Conservation (phyloP, 2,329 filamentous ascomycete species). For the Sporothrix pallida region DNA sequence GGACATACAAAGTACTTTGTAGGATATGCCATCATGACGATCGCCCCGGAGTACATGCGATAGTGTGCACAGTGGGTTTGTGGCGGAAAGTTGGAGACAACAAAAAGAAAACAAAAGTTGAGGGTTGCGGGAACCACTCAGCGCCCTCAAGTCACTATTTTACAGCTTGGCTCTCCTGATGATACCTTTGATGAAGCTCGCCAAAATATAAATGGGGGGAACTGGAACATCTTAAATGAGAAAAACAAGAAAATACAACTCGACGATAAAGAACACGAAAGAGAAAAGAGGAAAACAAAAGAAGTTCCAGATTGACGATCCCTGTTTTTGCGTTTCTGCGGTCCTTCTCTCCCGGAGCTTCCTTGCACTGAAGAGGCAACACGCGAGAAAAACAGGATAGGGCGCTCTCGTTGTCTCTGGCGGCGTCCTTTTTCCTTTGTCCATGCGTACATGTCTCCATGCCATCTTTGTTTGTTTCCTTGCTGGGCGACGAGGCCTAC, state of each 20-base stretch:
- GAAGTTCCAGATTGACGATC: not conserved
- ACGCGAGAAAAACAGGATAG: not conserved
- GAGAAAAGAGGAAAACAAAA: not conserved
- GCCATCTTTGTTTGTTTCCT: conserved; percentile 27
- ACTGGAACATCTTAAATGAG: not conserved
- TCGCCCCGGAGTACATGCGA: conserved; percentile 2
- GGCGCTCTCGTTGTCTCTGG: not conserved
- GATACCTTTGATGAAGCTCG: not conserved
- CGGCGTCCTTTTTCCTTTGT: conserved; percentile 19
- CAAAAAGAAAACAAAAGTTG: conserved; percentile 7
- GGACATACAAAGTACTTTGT: not conserved
- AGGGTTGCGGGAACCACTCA: conserved; percentile 19
- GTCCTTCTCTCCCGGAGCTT: conserved; percentile 3
- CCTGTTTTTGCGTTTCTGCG: not conserved
- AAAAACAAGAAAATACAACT: not conserved
- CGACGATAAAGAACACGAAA: not conserved
- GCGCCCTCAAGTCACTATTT: not conserved
- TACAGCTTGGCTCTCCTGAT: not conserved
- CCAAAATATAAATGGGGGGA: not conserved
- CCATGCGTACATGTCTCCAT: conserved; percentile 1
- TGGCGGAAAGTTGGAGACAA: conserved; percentile 16
- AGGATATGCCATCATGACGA: conserved; percentile 7
- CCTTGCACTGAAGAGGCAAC: not conserved
- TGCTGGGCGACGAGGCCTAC: conserved; percentile 7
- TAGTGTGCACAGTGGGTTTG: conserved; percentile 2